These are phyloP conservation scores for Cyclotella atomus DNA, from an alignment of 108 stramenopile genomes.

Conservation along the genomic window DNA sequence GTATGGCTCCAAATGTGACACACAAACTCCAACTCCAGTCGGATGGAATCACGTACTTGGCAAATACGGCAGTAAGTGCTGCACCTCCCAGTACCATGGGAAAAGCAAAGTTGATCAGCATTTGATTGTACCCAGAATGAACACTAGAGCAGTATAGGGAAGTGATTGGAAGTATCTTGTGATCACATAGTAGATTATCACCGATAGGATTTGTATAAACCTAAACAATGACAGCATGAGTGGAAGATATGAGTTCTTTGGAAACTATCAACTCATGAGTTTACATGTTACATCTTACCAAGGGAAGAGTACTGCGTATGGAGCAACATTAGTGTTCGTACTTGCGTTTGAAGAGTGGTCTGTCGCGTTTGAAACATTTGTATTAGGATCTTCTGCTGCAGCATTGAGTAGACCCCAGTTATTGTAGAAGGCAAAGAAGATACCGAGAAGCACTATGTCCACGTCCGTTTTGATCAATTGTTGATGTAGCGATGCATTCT, in stretches of 20 bases:
- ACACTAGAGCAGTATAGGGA: constrained; percentile 37
- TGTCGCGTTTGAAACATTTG: neutral
- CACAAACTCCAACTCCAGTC: constrained; percentile 68
- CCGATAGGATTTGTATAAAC: constrained; percentile 10
- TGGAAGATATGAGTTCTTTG: too few species aligned
- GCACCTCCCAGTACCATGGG: constrained; percentile 84
- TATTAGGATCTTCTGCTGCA: neutral
- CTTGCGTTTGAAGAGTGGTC: neutral
- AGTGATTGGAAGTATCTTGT: constrained; percentile 10
- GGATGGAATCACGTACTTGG: constrained; percentile 68
- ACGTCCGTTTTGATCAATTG: neutral
- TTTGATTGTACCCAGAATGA: constrained; percentile 20
- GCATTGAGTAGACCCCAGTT: neutral
- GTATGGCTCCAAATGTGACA: constrained; percentile 85
- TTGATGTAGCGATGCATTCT: neutral
- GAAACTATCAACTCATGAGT: too few species aligned
- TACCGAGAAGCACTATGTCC: neutral
- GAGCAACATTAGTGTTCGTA: neutral
- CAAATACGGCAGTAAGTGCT: constrained; percentile 63
- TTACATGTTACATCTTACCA: neutral
- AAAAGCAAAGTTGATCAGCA: constrained; percentile 82
- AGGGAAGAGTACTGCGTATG: neutral
- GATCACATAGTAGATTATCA: constrained; percentile 10
- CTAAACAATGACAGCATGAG: neutral
- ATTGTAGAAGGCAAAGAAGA: neutral